Evolutionary conservation across 2,329 filamentous ascomycete species (phyloP).

Genomic region (Colletotrichum salicis): DNA sequence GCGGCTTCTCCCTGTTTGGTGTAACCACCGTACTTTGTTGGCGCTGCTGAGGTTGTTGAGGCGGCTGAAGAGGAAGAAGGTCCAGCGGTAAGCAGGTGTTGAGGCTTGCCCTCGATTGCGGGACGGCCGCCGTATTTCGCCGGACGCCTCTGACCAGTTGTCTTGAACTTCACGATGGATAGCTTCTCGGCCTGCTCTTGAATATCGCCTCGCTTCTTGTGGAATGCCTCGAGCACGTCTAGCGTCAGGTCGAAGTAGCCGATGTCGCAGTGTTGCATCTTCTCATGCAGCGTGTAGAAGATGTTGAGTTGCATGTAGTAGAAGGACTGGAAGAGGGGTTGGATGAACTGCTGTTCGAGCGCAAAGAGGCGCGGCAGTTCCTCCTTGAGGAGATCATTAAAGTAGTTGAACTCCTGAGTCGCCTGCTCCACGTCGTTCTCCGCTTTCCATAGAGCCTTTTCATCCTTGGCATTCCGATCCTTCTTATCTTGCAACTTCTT

Average conservation of each 20-base stretch:
- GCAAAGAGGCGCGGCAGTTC: slow-evolving; percentile 92
- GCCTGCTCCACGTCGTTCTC: slow-evolving; percentile 91
- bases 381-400: slow-evolving; percentile 96
- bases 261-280: slow-evolving; percentile 97
- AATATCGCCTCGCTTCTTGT: slow-evolving; percentile 87
- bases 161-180: slow-evolving; percentile 90
- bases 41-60: slow-evolving; percentile 31
- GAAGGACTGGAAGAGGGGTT: slow-evolving; percentile 96
- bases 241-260: slow-evolving; percentile 94
- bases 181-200: slow-evolving; percentile 87
- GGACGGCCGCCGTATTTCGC: slow-evolving; percentile 69
- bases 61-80: slow-evolving; percentile 46
- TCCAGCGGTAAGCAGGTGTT: slow-evolving; percentile 63
- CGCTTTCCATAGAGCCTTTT: slow-evolving; percentile 96
- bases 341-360: slow-evolving; percentile 93
- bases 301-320: slow-evolving; percentile 99
- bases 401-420: slow-evolving; percentile 97
- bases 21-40: slow-evolving; percentile 48
- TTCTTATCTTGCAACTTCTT: slow-evolving; percentile 99
- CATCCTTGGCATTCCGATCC: slow-evolving; percentile 94
- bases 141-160: slow-evolving; percentile 75
- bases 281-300: slow-evolving; percentile 97
- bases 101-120: slow-evolving; percentile 60
- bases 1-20: slow-evolving; percentile 53
- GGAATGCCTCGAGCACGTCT: slow-evolving; percentile 91